Evolutionary conservation across 2,329 filamentous ascomycete species (phyloP).

Genomic region (Thermoascus crustaceus): DNA sequence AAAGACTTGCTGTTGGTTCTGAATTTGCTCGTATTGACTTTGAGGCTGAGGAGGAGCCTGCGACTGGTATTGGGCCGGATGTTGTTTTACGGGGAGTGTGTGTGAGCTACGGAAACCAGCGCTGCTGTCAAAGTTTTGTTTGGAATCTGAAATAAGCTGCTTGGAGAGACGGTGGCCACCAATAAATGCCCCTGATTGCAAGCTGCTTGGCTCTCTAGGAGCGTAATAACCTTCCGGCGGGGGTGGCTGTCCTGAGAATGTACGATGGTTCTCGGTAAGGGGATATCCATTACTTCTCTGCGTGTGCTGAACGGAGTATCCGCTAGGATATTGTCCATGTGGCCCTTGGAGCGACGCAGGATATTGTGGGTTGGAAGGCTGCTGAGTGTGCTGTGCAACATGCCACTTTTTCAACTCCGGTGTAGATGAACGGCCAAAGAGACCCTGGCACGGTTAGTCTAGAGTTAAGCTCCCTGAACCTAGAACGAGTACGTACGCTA

Average conservation of each 20-base stretch:
- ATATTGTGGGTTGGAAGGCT: too few relatives aligned
- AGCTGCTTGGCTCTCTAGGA: background rate
- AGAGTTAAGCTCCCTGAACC: background rate
- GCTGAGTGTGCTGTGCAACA: background rate
- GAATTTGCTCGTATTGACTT: background rate
- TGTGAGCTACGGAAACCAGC: background rate
- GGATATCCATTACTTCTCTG: background rate
- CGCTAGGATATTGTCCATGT: too few relatives aligned
- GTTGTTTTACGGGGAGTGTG: background rate
- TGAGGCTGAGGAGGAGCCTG: background rate
- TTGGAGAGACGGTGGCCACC: conserved; percentile 2
- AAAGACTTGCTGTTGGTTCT: background rate
- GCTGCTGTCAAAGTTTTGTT: background rate
- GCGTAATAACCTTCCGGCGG: conserved; percentile 7
- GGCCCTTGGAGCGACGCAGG: too few relatives aligned
- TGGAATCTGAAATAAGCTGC: background rate
- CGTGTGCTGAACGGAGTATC: too few relatives aligned
- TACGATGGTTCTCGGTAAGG: background rate
- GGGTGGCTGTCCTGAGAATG: conserved; percentile 8
- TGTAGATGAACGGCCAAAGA: conserved; percentile 10
- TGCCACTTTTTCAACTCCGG: background rate
- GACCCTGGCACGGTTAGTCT: conserved; percentile 8
- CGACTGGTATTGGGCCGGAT: background rate
- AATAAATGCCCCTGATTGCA: background rate
- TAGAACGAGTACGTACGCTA: conserved; percentile 8